Conservation (phyloP, 495 filamentous ascomycete genomes). For the Penicillium ochrochloron region DNA sequence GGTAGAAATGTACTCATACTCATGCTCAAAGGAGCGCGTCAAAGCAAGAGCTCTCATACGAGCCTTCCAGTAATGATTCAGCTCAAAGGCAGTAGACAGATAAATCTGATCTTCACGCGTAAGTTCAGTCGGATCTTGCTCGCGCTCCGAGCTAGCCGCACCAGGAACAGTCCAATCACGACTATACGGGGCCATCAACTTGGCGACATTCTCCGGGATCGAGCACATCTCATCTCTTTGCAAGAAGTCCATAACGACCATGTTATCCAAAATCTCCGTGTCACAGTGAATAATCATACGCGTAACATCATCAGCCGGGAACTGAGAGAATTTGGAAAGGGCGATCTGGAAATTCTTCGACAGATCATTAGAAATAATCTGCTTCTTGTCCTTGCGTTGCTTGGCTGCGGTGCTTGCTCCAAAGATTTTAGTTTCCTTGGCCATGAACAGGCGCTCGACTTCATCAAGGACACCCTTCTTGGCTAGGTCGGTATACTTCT, state of each 20-base stretch:
- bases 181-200: slow-evolving; percentile 91
- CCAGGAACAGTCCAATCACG: slow-evolving; percentile 95
- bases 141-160: slow-evolving; percentile 75
- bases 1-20: slow-evolving; percentile 87
- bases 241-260: slow-evolving; percentile 96
- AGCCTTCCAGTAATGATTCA: slow-evolving; percentile 98
- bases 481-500: slow-evolving; percentile 91
- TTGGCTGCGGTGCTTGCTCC: slow-evolving; percentile 61
- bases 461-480: slow-evolving; percentile 95
- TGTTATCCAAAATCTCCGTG: slow-evolving; percentile 85
- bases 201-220: slow-evolving; percentile 86
- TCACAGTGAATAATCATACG: slow-evolving; percentile 97
- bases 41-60: slow-evolving; percentile 88
- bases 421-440: slow-evolving; percentile 93
- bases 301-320: slow-evolving; percentile 78
- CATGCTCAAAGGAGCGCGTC: slow-evolving; percentile 81
- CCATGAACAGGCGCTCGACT: slow-evolving; percentile 95
- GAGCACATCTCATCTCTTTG: slow-evolving; percentile 89
- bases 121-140: slow-evolving; percentile 86
- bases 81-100: slow-evolving; percentile 87
- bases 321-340: slow-evolving; percentile 83
- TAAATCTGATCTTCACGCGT: slow-evolving; percentile 96
- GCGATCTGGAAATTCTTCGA: slow-evolving; percentile 93
- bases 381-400: slow-evolving; percentile 93
- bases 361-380: slow-evolving; percentile 90